Base-by-base conservation (phyloP, 768 basidiomycete genomes). In the Tricholoma saponaceum region DNA sequence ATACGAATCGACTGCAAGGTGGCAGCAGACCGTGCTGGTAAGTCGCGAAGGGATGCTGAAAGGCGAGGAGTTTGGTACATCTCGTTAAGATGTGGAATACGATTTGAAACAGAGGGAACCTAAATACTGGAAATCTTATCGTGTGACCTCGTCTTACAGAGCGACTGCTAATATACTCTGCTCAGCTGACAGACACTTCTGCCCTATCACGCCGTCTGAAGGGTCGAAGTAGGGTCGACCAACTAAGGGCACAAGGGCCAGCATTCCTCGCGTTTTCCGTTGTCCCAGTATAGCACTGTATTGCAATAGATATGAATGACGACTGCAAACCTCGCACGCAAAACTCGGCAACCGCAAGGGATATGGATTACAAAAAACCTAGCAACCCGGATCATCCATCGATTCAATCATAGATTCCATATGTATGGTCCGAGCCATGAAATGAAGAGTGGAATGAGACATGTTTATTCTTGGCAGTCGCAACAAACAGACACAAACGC, bases 41-140 rank as follows among this genome's bases (percentile, higher is more conserved):
- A 53, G 13, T 35, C 22, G n/a, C 52, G 52, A 53, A 41, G 33
- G 20, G 52, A 41, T 3, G 39, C 39, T 37, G 52, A 23, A 28
- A 53, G 22, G 16, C 52, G 39, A 37, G 35, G 52, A n/a, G 52
- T 50, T n/a, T 50, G 47, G 47, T 50, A 30, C 47, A 50, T 50
- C 26, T 50, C 18, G 47, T 30, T 30, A 18, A 5, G n/a, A 28
- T 18, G 28, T 50, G 16, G 23, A 22, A 44, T 44, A 22, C 7
- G 12, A 25, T n/a, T 26, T 8, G n/a, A 10, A 18, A 8, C 28
- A 30, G n/a, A 18, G n/a, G 16, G 25, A n/a, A 14, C 7, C 14
- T 50, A 50, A 30, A 50, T n/a, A 30, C 13, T 3, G 23, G 25
- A 26, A 26, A 13, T 50, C 16, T 16, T 16, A 28, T 49, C 25